A percentile compares a stretch with the other conserved stretches of the same genome.
Conservation (phyloP, 1,284 basidiomycete genomes). For the Fomitopsis palustris region DNA sequence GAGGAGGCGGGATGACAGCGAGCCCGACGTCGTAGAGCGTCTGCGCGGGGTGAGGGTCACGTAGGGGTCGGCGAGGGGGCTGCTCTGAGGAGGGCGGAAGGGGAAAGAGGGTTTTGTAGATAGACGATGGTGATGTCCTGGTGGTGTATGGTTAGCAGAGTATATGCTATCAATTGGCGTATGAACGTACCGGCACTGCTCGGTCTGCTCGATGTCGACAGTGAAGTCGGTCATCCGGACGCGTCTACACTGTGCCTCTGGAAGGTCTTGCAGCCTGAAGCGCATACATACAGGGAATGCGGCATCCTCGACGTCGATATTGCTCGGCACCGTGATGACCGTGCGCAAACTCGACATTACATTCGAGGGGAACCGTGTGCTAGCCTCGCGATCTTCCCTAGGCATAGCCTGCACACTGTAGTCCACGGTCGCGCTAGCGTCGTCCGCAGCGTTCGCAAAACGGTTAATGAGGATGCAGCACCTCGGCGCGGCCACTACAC, state of each 20-base stretch:
- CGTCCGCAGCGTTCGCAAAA: conserved; percentile 14
- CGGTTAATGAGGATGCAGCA: conserved; percentile 23
- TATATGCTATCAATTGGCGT: background rate
- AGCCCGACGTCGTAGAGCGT: conserved; percentile 54
- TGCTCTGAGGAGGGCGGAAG: conserved; percentile 52
- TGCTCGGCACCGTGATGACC: conserved; percentile 55
- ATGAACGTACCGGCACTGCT: conserved; percentile 52
- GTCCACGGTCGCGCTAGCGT: conserved; percentile 26
- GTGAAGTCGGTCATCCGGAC: conserved; percentile 54
- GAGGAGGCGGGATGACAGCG: conserved; percentile 19
- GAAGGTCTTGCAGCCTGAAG: conserved; percentile 52
- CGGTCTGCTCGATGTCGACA: conserved; percentile 56
- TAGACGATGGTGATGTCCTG: conserved; percentile 38
- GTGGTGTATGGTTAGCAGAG: background rate
- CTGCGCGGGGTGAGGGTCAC: conserved; percentile 47
- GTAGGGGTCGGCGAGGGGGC: conserved; percentile 58
- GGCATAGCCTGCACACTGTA: conserved; percentile 40
- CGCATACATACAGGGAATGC: conserved; percentile 53
- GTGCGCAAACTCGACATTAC: conserved; percentile 60
- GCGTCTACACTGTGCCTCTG: conserved; percentile 41
- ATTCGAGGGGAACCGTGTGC: conserved; percentile 41
- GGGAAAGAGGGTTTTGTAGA: conserved; percentile 46
- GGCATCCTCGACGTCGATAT: conserved; percentile 42
- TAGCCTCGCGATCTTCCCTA: conserved; percentile 1
- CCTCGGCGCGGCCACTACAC: conserved; percentile 10